Base-by-base conservation (phyloP, 2,329 filamentous ascomycete genomes). In the Colletotrichum sidae region DNA sequence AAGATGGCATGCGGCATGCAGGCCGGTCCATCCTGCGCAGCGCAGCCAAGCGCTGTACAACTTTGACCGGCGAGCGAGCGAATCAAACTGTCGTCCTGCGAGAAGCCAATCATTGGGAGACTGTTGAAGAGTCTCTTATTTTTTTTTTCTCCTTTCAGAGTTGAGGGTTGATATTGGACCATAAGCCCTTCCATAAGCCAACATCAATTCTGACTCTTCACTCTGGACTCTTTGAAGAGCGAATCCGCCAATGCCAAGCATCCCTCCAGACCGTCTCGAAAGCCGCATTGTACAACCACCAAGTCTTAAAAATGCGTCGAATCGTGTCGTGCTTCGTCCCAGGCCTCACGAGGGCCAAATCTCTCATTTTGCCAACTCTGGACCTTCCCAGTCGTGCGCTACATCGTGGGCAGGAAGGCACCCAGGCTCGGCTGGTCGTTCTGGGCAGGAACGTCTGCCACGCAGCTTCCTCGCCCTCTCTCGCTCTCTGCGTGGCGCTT, bases 311-410 rank as follows among this genome's bases (percentile, higher is more conserved):
- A 66, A 49, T 41, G 33, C 33, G 13, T 11, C 58, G 37, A 56
- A 49, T 44, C 34, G 53, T 9, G 15, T 50, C 9, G 7, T 9
- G 12, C 12, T 52, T 25, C 25, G n/a, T 25, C 11, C 6, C 5
- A 9, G 5, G n/a, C n/a, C 17, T 49, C 15, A n/a, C 3, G 4
- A 34, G n/a, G 13, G 37, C 25, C 8, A 9, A 15, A 5, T 37
- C 9, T 25, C 42, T 25, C 7, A 39, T 25, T 49, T 42, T 47
- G 33, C 12, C 8, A 12, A 11, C 10, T 47, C 53, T 63, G 38
- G 33, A 52, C 47, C 49, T 53, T 57, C 52, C 53, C 41, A 66
- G 56, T 56, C 57, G 58, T 47, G 25, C 25, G 25, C 25, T 25
- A 25, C 25, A 25, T 4, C 1, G 25, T 25, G 25, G 25, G 25